Base-by-base conservation (phyloP, 805 yeast genomes). In the Saccharomycopsis sp. region DNA sequence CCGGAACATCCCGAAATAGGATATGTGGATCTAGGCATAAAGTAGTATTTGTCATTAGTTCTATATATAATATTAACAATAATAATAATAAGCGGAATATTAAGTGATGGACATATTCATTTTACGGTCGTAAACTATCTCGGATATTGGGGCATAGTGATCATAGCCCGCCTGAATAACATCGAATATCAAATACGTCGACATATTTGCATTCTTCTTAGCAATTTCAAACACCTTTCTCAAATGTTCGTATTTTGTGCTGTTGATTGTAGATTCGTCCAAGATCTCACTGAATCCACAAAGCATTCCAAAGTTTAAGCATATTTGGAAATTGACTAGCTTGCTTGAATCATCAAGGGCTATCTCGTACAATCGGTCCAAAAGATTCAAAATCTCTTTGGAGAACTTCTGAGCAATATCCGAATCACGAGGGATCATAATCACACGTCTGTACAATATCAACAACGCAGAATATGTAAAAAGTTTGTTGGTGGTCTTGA, bases 401-500 rank as follows among this genome's bases (percentile, higher is more conserved):
- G 47, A 7, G 22, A 57, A 57, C 29, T 38, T 47, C 35, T 58
- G 60, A 34, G 55, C 52, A 17, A 58, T 50, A 2, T 58, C 57
- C 20, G 58, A 55, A 25, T 58, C 58, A 25, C 58, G 38, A 14
- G 60, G 60, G 15, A 58, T 25, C 57, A 54, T 50, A 19, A 58
- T 51, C 9, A 58, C 60, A n/a, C 60, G 14, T 22, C 60, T 14
- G 34, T 58, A 58, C 9, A 58, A 35, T n/a, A 54, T 58, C 55
- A 58, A 50, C 23, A 58, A 47, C 8, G 53, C 42, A 9, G 57
- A 7, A 51, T 58, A 58, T 3, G 42, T 47, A 42, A 20, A 58
- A 8, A 58, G 19, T 19, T 55, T 54, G 47, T 58, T 58, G 14
- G 58, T 54, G 24, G 34, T 41, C 47, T 58, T 49, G 17, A 58